Conservation (phyloP, 257 asterid species). For the Lycium ferocissimum region DNA sequence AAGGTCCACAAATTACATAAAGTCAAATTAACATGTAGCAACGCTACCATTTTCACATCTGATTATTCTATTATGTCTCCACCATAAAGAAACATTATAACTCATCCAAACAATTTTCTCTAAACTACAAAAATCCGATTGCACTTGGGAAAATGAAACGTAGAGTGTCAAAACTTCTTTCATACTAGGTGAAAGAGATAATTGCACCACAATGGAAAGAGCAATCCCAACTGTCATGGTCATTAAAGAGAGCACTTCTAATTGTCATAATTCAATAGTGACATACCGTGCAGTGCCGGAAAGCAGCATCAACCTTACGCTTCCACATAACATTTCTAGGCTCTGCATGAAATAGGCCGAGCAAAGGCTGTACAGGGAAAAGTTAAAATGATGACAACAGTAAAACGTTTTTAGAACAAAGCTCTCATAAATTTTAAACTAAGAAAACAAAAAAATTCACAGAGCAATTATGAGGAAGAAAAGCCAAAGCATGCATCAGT, state of each 20-base stretch:
- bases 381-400: conserved; percentile 16
- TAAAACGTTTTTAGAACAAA: neutral
- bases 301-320: conserved; percentile 89
- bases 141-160: neutral
- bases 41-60: neutral
- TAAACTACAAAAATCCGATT: neutral
- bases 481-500: neutral
- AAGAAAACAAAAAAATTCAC: neutral
- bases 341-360: conserved; percentile 73
- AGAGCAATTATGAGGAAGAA: neutral
- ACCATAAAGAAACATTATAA: neutral
- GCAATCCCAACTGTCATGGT: neutral
- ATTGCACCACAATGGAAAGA: conserved; percentile 8
- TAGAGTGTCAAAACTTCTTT: neutral
- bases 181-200: neutral
- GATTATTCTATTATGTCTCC: neutral
- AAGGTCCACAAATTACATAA: neutral
- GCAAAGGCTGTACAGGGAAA: conserved; percentile 74
- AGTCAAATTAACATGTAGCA: neutral
- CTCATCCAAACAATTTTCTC: conserved; percentile 15
- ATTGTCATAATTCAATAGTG: conserved; percentile 3
- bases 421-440: neutral
- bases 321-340: conserved; percentile 85
- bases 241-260: neutral
- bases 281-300: conserved; percentile 67